phyloP scores from a whole-genome alignment of 139 green algal genomes.

The Closterium sp. region DNA sequence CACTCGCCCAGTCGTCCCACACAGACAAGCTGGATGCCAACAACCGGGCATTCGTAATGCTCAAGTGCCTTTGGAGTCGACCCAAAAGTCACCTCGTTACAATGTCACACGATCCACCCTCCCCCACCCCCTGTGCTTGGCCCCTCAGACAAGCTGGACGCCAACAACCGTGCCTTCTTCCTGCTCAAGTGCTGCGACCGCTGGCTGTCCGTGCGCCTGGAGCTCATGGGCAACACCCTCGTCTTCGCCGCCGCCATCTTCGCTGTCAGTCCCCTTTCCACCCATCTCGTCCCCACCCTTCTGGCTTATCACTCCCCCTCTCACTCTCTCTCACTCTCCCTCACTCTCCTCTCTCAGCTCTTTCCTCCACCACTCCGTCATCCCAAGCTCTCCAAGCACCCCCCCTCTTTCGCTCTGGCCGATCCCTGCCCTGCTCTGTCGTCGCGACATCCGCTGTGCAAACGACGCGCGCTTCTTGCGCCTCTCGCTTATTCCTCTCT shows the following conservation, averaged over 20 bases:
- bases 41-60: conserved; percentile 43
- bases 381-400: not conserved
- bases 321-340: not conserved
- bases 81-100: too few species aligned
- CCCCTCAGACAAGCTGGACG: conserved; percentile 48
- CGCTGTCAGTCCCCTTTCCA: conserved; percentile 7
- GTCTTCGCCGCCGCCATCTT: conserved; percentile 41
- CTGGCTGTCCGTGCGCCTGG: conserved; percentile 39
- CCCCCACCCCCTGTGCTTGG: not conserved
- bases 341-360: not conserved
- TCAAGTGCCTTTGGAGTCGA: too few species aligned
- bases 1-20: not conserved
- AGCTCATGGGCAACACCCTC: conserved; percentile 46
- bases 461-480: too few species aligned
- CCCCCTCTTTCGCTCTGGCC: too few species aligned
- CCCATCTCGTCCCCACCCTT: not conserved
- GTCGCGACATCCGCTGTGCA: too few species aligned
- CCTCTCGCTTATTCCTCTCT: too few species aligned
- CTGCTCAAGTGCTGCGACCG: conserved; percentile 47
- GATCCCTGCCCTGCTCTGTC: too few species aligned
- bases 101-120: too few species aligned
- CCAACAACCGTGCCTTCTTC: conserved; percentile 49
- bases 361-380: not conserved
- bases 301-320: not conserved
- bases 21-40: conserved; percentile 45